These are phyloP conservation scores for Puccinia horiana DNA, from an alignment of 1,284 basidiomycete species.

Conservation along the genomic window DNA sequence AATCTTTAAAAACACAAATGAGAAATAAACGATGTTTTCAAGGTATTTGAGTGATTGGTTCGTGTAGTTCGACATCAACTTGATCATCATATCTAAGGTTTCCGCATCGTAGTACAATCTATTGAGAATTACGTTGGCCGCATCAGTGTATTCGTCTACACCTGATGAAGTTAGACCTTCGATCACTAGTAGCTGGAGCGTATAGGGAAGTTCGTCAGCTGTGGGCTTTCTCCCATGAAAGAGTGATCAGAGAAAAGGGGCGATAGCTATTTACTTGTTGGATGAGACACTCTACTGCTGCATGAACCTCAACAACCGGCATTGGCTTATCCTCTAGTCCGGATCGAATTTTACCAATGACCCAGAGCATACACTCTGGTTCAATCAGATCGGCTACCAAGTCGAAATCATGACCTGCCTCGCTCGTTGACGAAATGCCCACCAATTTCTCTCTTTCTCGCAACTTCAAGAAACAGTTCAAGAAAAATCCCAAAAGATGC, in stretches of 20 bases:
- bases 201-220: neutral
- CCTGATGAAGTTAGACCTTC: constrained; percentile 65
- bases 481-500: constrained; percentile 80
- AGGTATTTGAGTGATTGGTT: constrained; percentile 73
- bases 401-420: constrained; percentile 68
- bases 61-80: constrained; percentile 73
- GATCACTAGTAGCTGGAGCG: constrained; percentile 69
- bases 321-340: constrained; percentile 90
- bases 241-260: neutral
- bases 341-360: constrained; percentile 79
- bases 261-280: constrained; percentile 65
- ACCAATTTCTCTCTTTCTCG: constrained; percentile 53
- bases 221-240: neutral
- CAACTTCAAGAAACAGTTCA: constrained; percentile 74
- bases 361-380: constrained; percentile 80
- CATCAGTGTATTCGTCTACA: constrained; percentile 70
- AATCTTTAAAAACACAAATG: constrained; percentile 78
- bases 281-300: constrained; percentile 87
- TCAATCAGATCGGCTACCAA: constrained; percentile 80
- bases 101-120: constrained; percentile 91
- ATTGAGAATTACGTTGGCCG: constrained; percentile 76
- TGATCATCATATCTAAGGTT: constrained; percentile 79
- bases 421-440: constrained; percentile 54
- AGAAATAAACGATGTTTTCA: constrained; percentile 76
- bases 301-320: constrained; percentile 87